A percentile compares a stretch with the other conserved stretches of the same genome.
Evolutionary conservation across 139 green algal species (phyloP).

Genomic region (Yamagishiella unicocca): DNA sequence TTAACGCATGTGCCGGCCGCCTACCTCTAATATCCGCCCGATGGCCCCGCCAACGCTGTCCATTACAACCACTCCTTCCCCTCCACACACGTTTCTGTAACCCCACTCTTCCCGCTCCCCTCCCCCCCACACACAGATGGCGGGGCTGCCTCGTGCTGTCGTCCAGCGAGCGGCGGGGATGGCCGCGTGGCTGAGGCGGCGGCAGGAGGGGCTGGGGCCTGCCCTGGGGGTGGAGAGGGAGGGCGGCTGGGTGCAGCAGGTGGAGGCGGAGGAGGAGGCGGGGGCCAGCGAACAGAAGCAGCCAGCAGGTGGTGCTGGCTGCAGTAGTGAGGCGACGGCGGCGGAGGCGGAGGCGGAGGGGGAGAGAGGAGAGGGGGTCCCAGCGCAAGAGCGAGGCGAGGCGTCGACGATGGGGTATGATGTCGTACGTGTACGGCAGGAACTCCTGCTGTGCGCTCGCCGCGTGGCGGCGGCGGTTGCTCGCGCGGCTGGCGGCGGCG

Average conservation of each 20-base stretch:
- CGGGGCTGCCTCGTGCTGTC: background rate
- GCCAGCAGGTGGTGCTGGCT: no score
- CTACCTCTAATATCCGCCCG: background rate
- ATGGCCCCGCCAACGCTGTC: background rate
- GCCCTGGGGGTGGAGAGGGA: background rate
- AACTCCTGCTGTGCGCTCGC: background rate
- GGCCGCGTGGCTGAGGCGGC: background rate
- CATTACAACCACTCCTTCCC: background rate
- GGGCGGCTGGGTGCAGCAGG: background rate
- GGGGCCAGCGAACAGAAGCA: background rate
- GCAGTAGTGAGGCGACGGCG: no score
- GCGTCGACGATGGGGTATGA: background rate
- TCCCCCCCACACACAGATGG: background rate
- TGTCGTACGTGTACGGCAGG: conserved; percentile 16
- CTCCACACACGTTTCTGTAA: background rate
- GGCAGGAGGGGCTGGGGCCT: no score
- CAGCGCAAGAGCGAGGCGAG: background rate
- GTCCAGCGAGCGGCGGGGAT: conserved; percentile 12
- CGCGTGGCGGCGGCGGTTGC: background rate
- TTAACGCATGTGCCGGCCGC: background rate
- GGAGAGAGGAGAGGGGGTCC: no score
- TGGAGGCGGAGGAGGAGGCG: background rate
- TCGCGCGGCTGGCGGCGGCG: background rate
- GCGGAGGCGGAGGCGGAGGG: background rate
- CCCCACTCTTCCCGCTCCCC: background rate